These are phyloP conservation scores for Nitzschia sp. DNA, from an alignment of 108 stramenopile species.

Conservation along the genomic window DNA sequence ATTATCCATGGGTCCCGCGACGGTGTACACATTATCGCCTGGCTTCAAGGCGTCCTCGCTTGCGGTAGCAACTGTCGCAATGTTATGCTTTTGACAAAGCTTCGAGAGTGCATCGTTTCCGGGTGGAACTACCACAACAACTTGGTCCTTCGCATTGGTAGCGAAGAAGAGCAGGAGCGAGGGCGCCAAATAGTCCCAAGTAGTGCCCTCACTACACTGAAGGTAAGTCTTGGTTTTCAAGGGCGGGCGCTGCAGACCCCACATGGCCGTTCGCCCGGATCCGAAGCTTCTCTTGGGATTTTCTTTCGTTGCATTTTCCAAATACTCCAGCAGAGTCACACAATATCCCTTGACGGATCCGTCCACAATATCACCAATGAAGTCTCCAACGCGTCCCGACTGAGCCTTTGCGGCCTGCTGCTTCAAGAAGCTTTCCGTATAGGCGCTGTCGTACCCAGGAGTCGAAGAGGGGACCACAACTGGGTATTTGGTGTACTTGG, in stretches of 20 bases:
- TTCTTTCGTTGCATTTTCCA: slow-evolving; percentile 56
- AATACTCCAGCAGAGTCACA: slow-evolving; percentile 60
- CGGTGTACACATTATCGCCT: slow-evolving; percentile 51
- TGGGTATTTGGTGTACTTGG: slow-evolving; percentile 66
- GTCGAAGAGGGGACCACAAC: slow-evolving; percentile 84
- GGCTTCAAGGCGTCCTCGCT: slow-evolving; percentile 22
- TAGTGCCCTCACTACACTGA: slow-evolving; percentile 30
- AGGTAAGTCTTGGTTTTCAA: slow-evolving; percentile 66
- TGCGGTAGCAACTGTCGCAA: slow-evolving; percentile 44
- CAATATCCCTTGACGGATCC: slow-evolving; percentile 64
- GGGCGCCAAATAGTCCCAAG: slow-evolving; percentile 63
- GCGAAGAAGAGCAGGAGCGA: slow-evolving; percentile 66
- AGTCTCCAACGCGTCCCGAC: slow-evolving; percentile 19
- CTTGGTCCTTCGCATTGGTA: slow-evolving; percentile 78
- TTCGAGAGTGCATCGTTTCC: slow-evolving; percentile 30
- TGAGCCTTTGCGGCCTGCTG: slow-evolving; percentile 33
- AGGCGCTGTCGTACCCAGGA: slow-evolving; percentile 74
- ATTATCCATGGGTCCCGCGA: slow-evolving; percentile 25
- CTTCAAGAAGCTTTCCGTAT: slow-evolving; percentile 52
- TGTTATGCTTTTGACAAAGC: slow-evolving; percentile 54
- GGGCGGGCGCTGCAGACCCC: slow-evolving; percentile 87
- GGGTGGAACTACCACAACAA: slow-evolving; percentile 50
- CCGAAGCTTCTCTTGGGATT: slow-evolving; percentile 74
- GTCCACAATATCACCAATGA: slow-evolving; percentile 52
- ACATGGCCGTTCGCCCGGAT: slow-evolving; percentile 64